These are phyloP conservation scores for Pilasporangium apinafurcum DNA, from an alignment of 352 stramenopile genomes.

Conservation along the genomic window DNA sequence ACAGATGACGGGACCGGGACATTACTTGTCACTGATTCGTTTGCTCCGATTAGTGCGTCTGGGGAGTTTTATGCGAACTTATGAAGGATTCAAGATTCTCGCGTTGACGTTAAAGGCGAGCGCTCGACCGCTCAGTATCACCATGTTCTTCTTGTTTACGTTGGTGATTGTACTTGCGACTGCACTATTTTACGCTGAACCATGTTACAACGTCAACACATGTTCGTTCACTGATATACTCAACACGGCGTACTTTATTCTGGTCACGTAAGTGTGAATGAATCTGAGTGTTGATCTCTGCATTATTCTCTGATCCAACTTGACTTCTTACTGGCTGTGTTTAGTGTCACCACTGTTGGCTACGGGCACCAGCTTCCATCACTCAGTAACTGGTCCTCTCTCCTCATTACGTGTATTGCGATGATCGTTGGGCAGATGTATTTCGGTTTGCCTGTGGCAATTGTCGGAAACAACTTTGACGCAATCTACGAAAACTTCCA, in stretches of 20 bases:
- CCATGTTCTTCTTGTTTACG: slow-evolving; percentile 72
- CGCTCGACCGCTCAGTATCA: slow-evolving; percentile 48
- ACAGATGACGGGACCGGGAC: slow-evolving; percentile 6
- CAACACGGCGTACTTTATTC: slow-evolving; percentile 80
- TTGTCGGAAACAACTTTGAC: slow-evolving; percentile 75
- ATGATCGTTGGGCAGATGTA: slow-evolving; percentile 83
- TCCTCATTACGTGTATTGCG: slow-evolving; percentile 42
- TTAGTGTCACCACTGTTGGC: slow-evolving; percentile 65
- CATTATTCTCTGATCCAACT: background rate
- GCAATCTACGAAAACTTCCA: slow-evolving; percentile 56
- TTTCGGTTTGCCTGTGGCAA: slow-evolving; percentile 70
- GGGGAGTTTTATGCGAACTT: slow-evolving; percentile 40
- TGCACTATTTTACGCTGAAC: slow-evolving; percentile 69
- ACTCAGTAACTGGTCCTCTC: slow-evolving; percentile 38
- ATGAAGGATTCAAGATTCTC: slow-evolving; percentile 58
- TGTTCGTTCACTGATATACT: slow-evolving; percentile 82
- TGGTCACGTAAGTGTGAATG: slow-evolving; percentile 60
- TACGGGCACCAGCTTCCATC: slow-evolving; percentile 67
- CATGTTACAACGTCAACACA: slow-evolving; percentile 68
- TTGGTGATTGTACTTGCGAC: slow-evolving; percentile 70
- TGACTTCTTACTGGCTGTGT: background rate
- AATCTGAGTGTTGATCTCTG: background rate
- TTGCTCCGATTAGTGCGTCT: slow-evolving; percentile 50
- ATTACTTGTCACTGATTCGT: slow-evolving; percentile 30
- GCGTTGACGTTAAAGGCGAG: slow-evolving; percentile 47